phyloP scores from a whole-genome alignment of 2,329 filamentous ascomycete species.

The Sporothrix globosa region DNA sequence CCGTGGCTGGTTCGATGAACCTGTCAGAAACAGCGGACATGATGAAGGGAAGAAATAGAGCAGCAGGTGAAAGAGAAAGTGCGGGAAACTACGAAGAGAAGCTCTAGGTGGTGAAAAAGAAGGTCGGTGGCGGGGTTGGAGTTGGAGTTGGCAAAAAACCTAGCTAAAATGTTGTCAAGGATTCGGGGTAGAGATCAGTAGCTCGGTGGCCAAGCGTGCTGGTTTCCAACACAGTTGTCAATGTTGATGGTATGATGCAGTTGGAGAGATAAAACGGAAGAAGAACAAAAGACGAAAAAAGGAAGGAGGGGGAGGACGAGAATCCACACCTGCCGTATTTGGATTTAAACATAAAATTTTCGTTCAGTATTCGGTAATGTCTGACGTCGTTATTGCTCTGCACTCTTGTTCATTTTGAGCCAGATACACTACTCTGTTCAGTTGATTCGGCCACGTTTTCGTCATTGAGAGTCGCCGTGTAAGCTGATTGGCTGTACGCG shows the following conservation, averaged over 20 bases:
- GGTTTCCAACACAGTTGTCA: too few relatives aligned
- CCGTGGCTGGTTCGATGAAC: neutral
- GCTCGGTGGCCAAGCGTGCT: too few relatives aligned
- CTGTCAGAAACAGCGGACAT: neutral
- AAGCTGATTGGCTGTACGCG: conserved; percentile 16
- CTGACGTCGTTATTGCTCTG: neutral
- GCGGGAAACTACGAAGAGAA: neutral
- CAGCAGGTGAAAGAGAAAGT: neutral
- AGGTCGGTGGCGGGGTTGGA: neutral
- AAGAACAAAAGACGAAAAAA: too few relatives aligned
- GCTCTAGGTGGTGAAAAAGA: neutral
- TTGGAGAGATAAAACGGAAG: too few relatives aligned
- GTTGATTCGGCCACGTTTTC: neutral
- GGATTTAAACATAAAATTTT: neutral
- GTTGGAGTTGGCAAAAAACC: neutral
- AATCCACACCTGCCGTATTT: too few relatives aligned
- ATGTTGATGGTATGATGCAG: too few relatives aligned
- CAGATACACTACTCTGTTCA: neutral
- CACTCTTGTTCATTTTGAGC: too few relatives aligned
- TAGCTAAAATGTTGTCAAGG: neutral
- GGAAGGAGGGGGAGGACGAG: too few relatives aligned
- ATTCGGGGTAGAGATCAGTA: neutral
- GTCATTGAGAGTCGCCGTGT: neutral
- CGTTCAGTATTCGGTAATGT: neutral
- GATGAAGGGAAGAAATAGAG: neutral